Evolutionary conservation across 768 basidiomycete species (phyloP).

Genomic region (Leccinum incarnatum): DNA sequence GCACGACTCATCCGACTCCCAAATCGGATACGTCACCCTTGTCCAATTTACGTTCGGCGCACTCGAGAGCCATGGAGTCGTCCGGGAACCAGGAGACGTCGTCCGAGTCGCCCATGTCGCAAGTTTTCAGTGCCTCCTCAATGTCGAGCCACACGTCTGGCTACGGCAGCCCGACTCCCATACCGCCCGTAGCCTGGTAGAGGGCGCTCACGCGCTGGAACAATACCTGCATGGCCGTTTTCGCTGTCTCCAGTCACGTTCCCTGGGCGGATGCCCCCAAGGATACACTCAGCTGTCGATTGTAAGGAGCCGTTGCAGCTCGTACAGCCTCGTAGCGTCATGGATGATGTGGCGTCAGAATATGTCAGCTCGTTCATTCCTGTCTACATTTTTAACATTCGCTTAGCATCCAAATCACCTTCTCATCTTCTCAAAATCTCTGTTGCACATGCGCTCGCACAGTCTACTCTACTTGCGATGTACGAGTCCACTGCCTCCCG

Average conservation of each 20-base stretch:
- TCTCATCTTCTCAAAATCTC: conserved; percentile 90
- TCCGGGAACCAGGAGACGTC: conserved; percentile 60
- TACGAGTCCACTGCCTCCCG: conserved; percentile 79
- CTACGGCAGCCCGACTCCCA: conserved; percentile 40
- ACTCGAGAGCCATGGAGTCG: conserved; percentile 50
- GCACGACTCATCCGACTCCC: conserved; percentile 38
- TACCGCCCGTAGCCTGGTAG: conserved; percentile 45
- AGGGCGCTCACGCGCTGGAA: conserved; percentile 39
- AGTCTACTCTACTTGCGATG: conserved; percentile 87
- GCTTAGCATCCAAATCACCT: conserved; percentile 81
- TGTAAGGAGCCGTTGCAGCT: too few species aligned
- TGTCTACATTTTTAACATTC: not conserved
- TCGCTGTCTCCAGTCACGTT: conserved; percentile 37
- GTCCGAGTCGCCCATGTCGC: conserved; percentile 55
- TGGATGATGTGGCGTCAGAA: too few species aligned
- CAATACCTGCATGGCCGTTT: conserved; percentile 35
- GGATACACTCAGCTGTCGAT: conserved; percentile 16
- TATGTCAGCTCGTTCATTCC: conserved; percentile 37
- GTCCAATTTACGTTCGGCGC: conserved; percentile 39
- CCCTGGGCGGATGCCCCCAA: conserved; percentile 24
- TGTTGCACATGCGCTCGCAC: conserved; percentile 92
- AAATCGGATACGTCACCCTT: conserved; percentile 37
- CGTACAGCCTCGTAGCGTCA: too few species aligned
- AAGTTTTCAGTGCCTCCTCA: conserved; percentile 35
- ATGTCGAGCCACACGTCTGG: conserved; percentile 37